Base-by-base conservation (phyloP, 495 filamentous ascomycete species). In the Penicillium salamii region DNA sequence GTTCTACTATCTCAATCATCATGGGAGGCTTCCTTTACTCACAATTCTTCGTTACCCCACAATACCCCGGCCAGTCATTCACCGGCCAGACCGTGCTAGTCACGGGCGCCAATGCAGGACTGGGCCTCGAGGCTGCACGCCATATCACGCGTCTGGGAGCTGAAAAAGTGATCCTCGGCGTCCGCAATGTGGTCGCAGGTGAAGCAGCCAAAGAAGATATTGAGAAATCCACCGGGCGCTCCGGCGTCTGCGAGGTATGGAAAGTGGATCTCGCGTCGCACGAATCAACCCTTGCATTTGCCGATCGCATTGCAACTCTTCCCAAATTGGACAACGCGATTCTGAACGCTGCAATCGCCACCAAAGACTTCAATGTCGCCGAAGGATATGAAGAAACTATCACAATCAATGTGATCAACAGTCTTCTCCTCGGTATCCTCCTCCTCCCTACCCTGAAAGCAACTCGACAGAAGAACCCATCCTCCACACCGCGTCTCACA, bases 381-480 rank as follows among this genome's bases (percentile, higher is more conserved):
- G 76, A 75, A 33, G 73, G 71, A 2, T 68, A 72, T 26, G 77
- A 82, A 59, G 61, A 50, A 9, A 69, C 61, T 18, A 68, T 84
- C 32, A 78, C 77, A 0, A 75, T 82, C 21, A 85, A 85, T 44
- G 71, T 78, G 12, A 61, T 82, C 54, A 69, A 65, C 18, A 80
- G 69, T 0, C 59, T 78, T 9, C 57, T 80, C 3, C 62, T 80
- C 29, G 70, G 59, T 2, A 42, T 78, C 0, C 63, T 78, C 13
- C 46, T 79, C 14, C 63, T 80, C 18, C 74, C 74, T 1, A 57
- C 66, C 18, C 43, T 80, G 31, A 62, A 62, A 14, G 52, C 63
- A 3, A 72, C 75, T 13, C 61, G 20, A 23, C 29, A 33, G 34
- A 56, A 38, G 15, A 34, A 50, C 35, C 60, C 47, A 18, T 39